These are phyloP conservation scores for Monosporozyma aerobia DNA, from an alignment of 805 yeast species.

Conservation along the genomic window DNA sequence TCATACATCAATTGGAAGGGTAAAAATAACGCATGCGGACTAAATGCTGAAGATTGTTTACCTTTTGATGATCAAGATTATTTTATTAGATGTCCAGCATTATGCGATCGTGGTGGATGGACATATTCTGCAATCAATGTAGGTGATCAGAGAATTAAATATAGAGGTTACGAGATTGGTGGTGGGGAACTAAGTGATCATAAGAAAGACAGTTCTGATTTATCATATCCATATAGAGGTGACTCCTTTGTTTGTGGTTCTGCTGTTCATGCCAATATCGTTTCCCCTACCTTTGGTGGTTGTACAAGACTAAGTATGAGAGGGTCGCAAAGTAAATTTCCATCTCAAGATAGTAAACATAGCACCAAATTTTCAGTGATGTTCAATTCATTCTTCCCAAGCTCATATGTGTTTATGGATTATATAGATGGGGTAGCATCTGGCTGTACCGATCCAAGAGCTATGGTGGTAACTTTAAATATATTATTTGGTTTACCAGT, in stretches of 20 bases:
- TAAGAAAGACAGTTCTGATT: conserved; percentile 12
- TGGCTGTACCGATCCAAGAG: conserved; percentile 66
- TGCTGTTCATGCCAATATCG: conserved; percentile 75
- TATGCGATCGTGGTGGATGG: conserved; percentile 73
- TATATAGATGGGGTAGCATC: conserved; percentile 28
- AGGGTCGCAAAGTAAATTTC: conserved; percentile 45
- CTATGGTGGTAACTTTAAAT: conserved; percentile 47
- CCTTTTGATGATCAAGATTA: conserved; percentile 39
- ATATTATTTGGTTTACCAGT: conserved; percentile 55
- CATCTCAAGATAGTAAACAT: conserved; percentile 39
- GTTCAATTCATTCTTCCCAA: conserved; percentile 68
- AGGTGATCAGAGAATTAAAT: conserved; percentile 59
- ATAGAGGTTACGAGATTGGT: conserved; percentile 66
- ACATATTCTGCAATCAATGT: conserved; percentile 67
- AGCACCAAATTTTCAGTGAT: conserved; percentile 42
- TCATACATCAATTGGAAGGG: conserved; percentile 56
- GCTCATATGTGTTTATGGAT: conserved; percentile 54
- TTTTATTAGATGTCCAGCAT: conserved; percentile 73
- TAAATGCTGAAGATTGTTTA: conserved; percentile 52
- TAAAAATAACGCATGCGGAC: conserved; percentile 66
- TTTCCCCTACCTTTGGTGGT: conserved; percentile 71
- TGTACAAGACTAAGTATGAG: conserved; percentile 54
- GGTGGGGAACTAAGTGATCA: conserved; percentile 42
- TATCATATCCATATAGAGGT: conserved; percentile 65
- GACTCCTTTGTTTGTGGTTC: conserved; percentile 89